Percentiles rank a stretch among this genome's conserved stretches.
Evolutionary conservation across 495 filamentous ascomycete species (phyloP).

Genomic region (Talaromyces trachyspermus): DNA sequence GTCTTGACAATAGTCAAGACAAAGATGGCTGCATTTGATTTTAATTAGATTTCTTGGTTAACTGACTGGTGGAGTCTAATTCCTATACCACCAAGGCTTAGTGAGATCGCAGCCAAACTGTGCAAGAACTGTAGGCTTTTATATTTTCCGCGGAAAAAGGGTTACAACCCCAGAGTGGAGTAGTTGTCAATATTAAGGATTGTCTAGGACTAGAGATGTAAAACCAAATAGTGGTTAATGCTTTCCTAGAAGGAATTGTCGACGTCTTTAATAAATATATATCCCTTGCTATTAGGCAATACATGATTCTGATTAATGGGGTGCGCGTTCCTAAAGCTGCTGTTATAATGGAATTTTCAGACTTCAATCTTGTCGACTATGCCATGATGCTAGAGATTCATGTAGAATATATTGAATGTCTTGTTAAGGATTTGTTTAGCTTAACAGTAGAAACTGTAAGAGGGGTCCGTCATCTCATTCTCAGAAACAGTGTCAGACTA

Average conservation of each 20-base stretch:
- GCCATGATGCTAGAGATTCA: not conserved
- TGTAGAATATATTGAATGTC: not conserved
- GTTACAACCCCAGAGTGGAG: not conserved
- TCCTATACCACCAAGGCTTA: not conserved
- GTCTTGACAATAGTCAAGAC: not conserved
- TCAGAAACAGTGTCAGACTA: not conserved
- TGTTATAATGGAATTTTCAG: not conserved
- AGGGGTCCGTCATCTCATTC: not conserved
- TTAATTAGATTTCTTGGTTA: not conserved
- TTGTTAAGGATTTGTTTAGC: not conserved
- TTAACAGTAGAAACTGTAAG: not conserved
- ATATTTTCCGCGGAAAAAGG: not conserved
- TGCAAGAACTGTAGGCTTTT: not conserved
- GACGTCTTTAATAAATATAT: not conserved
- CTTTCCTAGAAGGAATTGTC: not conserved
- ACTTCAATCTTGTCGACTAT: not conserved
- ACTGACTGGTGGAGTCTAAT: not conserved
- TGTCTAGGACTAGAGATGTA: not conserved
- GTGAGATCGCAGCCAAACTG: not conserved
- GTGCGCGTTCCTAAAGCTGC: not conserved
- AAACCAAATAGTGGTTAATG: not conserved
- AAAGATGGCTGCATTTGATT: not conserved
- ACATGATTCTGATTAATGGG: not conserved
- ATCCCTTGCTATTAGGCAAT: not conserved
- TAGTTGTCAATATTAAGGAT: not conserved